Evolutionary conservation across 352 stramenopile genomes (phyloP), one percentile per base, ranked within the genome.

Genomic region (Hyaloperonospora arabidopsidis): DNA sequence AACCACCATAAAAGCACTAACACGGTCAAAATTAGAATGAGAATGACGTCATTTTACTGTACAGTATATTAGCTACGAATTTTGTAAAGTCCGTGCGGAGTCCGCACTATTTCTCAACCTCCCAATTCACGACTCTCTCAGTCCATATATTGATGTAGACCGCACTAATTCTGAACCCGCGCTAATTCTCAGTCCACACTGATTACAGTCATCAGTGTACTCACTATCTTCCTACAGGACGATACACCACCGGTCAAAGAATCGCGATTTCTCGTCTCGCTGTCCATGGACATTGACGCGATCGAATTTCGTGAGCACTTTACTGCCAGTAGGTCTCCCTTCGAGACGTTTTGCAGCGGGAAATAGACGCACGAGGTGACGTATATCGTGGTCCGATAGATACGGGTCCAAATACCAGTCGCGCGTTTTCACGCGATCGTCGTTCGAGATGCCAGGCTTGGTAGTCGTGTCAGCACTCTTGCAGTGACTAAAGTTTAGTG

Each of bases 211-310:
- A 3, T 3, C 25, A 29, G 25, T 29, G 35, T 52, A 13, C 39
- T 28, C 18, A n/a, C 22, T 34, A 18, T 14, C 13, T 48, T 2
- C 51, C 60, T 69, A 90, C 19, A 90, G 57, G 32, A 90, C 62
- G 22, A 90, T 61, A 35, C 80, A 90, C 80, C 80, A 90, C 1
- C 74, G 69, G 41, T 86, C 49, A 15, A 87, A 76, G 54, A 90
- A 90, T 2, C 54, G 57, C n/a, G 57, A 61, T 18, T 61, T 65
- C 29, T 86, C 80, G 53, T 90, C 80, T 56, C 72, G 52, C 29
- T 68, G 54, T 2, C 80, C 78, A 35, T 86, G 65, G 14, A 72
- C 65, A 48, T 90, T 90, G 23, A 69, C 38, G 18, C 80, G 77
- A 38, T 67, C 52, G 38, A 83, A 64, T 28, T 67, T 63, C 6